Conservation (phyloP, 371 early-diverging fungal genomes). For the Mucor velutinosus region DNA sequence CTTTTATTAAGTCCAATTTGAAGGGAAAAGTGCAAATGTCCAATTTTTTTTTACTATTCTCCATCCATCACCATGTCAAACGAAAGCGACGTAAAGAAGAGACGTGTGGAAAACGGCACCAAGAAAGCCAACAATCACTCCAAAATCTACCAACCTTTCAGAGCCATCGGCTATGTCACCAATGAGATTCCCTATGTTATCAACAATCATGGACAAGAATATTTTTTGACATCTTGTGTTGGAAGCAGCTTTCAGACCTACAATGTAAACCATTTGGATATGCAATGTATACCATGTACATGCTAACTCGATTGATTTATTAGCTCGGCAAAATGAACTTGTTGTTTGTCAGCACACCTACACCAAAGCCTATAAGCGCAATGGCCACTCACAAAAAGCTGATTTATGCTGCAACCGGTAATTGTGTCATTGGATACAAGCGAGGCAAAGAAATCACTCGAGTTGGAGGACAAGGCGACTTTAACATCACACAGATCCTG, state of each 20-base stretch:
- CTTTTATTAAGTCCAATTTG: not conserved
- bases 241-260: conserved; percentile 89
- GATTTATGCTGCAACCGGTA: conserved; percentile 77
- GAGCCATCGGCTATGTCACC: conserved; percentile 90
- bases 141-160: conserved; percentile 80
- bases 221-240: conserved; percentile 83
- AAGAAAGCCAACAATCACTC: conserved; percentile 32
- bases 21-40: not conserved
- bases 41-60: not conserved
- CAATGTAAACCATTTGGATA: conserved; percentile 46
- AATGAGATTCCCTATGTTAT: conserved; percentile 78
- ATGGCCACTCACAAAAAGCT: conserved; percentile 70
- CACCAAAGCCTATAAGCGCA: conserved; percentile 72
- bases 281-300: not conserved
- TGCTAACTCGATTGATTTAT: not conserved
- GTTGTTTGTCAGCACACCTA: conserved; percentile 68
- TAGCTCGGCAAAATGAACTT: conserved; percentile 48
- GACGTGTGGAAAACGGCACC: conserved; percentile 18
- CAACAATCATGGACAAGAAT: conserved; percentile 77
- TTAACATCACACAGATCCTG: conserved; percentile 49
- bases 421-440: conserved; percentile 65
- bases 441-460: conserved; percentile 74
- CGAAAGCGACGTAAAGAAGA: conserved; percentile 17
- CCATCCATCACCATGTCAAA: conserved; percentile 4
- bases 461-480: conserved; percentile 35